Conservation (phyloP, 2,329 filamentous ascomycete genomes). For the Phialocephala sp. region DNA sequence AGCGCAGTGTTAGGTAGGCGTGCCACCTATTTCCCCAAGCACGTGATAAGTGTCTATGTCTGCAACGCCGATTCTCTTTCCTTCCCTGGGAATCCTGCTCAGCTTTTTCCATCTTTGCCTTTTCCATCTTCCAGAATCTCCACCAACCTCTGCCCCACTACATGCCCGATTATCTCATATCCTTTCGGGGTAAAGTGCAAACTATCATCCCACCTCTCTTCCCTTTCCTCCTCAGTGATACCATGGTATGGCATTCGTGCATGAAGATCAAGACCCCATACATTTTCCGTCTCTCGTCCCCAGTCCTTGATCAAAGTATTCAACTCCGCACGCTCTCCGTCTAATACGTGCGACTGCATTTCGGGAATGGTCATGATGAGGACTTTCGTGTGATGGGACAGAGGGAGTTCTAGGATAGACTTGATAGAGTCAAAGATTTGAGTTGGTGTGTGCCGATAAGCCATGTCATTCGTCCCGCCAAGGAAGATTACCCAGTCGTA, state of each 20-base stretch:
- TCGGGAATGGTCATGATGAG: constrained; percentile 69
- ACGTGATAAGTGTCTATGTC: no score
- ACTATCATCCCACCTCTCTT: constrained; percentile 65
- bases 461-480: constrained; percentile 69
- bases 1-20: no score
- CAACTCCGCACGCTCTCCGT: constrained; percentile 50
- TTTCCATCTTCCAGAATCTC: constrained; percentile 47
- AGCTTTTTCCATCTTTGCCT: constrained; percentile 3
- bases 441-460: constrained; percentile 44
- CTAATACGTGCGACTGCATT: constrained; percentile 39
- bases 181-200: constrained; percentile 64
- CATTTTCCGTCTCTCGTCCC: constrained; percentile 19
- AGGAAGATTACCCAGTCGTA: constrained; percentile 66
- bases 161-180: constrained; percentile 66
- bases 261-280: constrained; percentile 52
- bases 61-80: background rate
- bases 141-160: constrained; percentile 59
- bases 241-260: constrained; percentile 58
- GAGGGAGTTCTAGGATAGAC: constrained; percentile 53
- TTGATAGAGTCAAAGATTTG: constrained; percentile 55
- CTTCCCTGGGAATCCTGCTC: background rate
- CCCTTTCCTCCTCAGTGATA: constrained; percentile 53
- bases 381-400: constrained; percentile 57
- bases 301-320: constrained; percentile 54
- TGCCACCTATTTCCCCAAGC: no score